These are phyloP conservation scores for Parasitella parasitica DNA, from an alignment of 371 early-diverging fungal species.

Conservation along the genomic window DNA sequence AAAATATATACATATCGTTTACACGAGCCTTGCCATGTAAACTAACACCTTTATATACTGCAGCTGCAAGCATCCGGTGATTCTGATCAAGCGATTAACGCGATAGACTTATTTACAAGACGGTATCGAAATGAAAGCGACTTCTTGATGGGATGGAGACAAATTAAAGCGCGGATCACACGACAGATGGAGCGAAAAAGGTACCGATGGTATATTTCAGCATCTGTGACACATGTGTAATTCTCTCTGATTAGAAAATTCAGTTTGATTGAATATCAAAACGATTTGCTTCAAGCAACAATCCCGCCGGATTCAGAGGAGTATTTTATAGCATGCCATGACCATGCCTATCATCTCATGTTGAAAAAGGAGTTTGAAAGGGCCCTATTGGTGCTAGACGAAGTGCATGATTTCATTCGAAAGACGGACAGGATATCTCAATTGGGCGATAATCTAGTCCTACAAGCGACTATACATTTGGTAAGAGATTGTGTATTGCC, in stretches of 20 bases:
- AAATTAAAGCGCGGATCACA: conserved; percentile 9
- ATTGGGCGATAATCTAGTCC: conserved; percentile 1
- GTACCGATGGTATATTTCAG: too few species aligned
- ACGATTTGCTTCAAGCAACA: background rate
- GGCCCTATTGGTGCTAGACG: conserved; percentile 4
- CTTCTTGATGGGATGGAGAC: conserved; percentile 32
- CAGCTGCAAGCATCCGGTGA: conserved; percentile 29
- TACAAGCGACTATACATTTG: conserved; percentile 9
- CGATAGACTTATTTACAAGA: conserved; percentile 15
- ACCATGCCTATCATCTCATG: background rate
- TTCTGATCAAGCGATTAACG: conserved; percentile 22
- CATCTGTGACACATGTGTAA: too few species aligned
- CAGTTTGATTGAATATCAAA: background rate
- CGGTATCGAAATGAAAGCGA: conserved; percentile 27
- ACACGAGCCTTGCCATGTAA: too few species aligned
- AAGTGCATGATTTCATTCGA: conserved; percentile 2
- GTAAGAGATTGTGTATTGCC: background rate
- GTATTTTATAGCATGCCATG: conserved; percentile 4
- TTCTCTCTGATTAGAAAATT: background rate
- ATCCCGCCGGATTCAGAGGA: conserved; percentile 8
- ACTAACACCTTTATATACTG: too few species aligned
- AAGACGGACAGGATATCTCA: conserved; percentile 7
- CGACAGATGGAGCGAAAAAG: conserved; percentile 3
- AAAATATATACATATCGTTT: background rate
- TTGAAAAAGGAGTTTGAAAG: conserved; percentile 5